These are phyloP conservation scores for Oldenlandia corymbosa DNA, from an alignment of 257 asterid species.

Conservation along the genomic window DNA sequence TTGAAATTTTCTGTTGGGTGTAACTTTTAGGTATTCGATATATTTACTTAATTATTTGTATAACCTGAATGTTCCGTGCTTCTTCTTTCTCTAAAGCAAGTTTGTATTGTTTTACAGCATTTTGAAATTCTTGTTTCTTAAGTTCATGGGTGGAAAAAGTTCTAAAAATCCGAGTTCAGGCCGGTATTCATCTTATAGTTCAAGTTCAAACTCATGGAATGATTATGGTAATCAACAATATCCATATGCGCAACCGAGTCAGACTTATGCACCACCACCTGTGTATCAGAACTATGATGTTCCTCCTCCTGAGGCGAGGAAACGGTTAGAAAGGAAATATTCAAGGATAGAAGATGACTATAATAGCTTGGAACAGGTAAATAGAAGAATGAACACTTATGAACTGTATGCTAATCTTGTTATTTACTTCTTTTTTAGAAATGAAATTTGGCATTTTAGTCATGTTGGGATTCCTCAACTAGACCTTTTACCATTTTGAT, in stretches of 20 bases:
- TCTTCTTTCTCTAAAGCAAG: not conserved
- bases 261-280: slow-evolving; percentile 43
- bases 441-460: not conserved
- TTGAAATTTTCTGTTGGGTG: not conserved
- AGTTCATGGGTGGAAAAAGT: slow-evolving; percentile 71
- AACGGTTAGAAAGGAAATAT: slow-evolving; percentile 65
- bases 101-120: slow-evolving; percentile 7
- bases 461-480: too few species aligned
- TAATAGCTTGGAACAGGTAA: slow-evolving; percentile 72
- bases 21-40: not conserved
- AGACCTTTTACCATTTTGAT: slow-evolving; percentile 2
- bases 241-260: slow-evolving; percentile 51
- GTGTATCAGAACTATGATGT: slow-evolving; percentile 41
- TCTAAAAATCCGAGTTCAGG: slow-evolving; percentile 60
- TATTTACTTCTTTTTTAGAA: not conserved
- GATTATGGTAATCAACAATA: slow-evolving; percentile 43
- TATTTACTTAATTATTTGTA: not conserved
- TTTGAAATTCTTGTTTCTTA: not conserved
- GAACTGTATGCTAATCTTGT: not conserved
- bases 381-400: not conserved
- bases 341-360: slow-evolving; percentile 83
- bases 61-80: not conserved
- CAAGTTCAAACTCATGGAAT: slow-evolving; percentile 50
- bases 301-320: slow-evolving; percentile 53
- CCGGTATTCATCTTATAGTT: slow-evolving; percentile 64